A percentile compares a stretch with the other conserved stretches of the same genome.
Conservation (phyloP, 2,329 filamentous ascomycete genomes). For the Ambrosiella cleistominuta region DNA sequence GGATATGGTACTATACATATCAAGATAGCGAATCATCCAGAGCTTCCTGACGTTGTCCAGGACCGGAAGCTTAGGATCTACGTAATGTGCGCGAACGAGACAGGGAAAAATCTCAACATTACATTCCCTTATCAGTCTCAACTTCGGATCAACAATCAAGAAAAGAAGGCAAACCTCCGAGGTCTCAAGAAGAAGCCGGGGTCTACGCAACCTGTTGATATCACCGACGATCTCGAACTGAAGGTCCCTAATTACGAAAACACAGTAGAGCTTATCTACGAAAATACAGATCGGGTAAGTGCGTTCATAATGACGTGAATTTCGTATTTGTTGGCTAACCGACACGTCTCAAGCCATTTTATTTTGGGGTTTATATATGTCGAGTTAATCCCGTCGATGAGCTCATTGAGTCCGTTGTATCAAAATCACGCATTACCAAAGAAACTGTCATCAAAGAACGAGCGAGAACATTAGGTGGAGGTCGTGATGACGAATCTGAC, state of each 20-base stretch:
- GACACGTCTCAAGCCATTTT: conserved; percentile 41
- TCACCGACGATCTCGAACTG: conserved; percentile 59
- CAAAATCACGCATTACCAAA: conserved; percentile 57
- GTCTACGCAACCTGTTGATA: conserved; percentile 81
- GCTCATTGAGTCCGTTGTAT: conserved; percentile 50
- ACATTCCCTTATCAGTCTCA: conserved; percentile 86
- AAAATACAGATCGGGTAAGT: conserved; percentile 69
- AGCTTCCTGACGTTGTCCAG: conserved; percentile 35
- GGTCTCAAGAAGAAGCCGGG: conserved; percentile 93
- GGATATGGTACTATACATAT: conserved; percentile 43
- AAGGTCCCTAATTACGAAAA: conserved; percentile 54
- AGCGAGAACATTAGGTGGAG: conserved; percentile 28
- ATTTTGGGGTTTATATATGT: conserved; percentile 58
- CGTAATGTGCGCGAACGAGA: conserved; percentile 63
- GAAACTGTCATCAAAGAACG: conserved; percentile 68
- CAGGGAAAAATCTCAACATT: conserved; percentile 51
- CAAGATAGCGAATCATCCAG: conserved; percentile 32
- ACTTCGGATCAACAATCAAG: conserved; percentile 71
- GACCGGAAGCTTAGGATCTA: conserved; percentile 55
- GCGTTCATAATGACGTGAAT: background rate
- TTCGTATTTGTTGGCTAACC: conserved; percentile 13
- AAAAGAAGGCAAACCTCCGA: conserved; percentile 82
- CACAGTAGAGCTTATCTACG: conserved; percentile 72
- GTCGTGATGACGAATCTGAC: conserved; percentile 40
- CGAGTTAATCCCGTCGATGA: conserved; percentile 52